Base-by-base conservation (phyloP, 176 grass and related monocot genomes). In the Canna indica region DNA sequence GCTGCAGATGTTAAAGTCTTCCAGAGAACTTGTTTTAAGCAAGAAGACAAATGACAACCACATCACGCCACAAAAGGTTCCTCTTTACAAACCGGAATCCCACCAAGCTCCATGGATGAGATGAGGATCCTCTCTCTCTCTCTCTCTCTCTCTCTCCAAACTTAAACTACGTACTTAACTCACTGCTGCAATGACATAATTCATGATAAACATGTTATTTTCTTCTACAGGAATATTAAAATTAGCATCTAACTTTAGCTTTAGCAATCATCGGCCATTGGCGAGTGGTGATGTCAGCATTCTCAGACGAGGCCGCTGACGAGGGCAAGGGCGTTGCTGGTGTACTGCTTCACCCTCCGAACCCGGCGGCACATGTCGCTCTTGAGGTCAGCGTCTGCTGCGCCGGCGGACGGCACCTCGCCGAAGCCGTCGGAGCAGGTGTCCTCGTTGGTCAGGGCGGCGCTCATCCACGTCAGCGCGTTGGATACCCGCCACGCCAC, bases 381-480 rank as follows among this genome's bases (percentile, higher is more conserved):
- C 24, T 39, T 41, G n/a, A 44, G 17, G 2, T 31, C 27, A 0
- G 15, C 33, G 7, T 9, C 36, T 0, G 60, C 42, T 0, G 24
- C 33, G 1, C 27, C 63, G 32, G 18, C 52, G 68, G 36, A 8
- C 1, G 39, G 11, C 14, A 17, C 47, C 0, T 59, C 35, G 20
- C 4, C 67, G 27, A 96, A 59, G 60, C 65, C 87, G 28, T 96
- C 85, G 7, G 46, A 33, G 56, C 91, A 96, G 0, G 82, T 85
- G 28, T 25, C 85, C 84, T 88, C 87, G 44, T 91, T 72, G 3
- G 78, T 64, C 44, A 95, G 84, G 7, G 78, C 76, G 0, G 87
- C 91, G 68, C 91, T 88, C 36, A 95, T 70, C 91, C 87, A 91
- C 59, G 85, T 91, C 78, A 82, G 80, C 1, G 87, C 80, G 64